phyloP scores from a whole-genome alignment of 208 protist species.

The Crithidia fasciculata region DNA sequence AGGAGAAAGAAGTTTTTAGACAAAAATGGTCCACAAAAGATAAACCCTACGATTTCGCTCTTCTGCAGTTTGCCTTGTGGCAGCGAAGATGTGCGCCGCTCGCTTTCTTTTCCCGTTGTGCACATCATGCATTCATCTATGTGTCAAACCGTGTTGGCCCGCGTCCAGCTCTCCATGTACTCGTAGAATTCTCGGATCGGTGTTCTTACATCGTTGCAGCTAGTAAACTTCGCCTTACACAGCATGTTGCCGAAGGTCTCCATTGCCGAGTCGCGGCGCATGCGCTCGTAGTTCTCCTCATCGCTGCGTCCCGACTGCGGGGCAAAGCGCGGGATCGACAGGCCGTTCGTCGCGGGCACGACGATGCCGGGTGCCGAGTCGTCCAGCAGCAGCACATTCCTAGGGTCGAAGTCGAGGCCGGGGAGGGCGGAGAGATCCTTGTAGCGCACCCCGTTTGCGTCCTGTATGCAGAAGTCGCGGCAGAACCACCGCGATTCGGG shows the following conservation, averaged over 20 bases:
- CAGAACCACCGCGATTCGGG: constrained; percentile 53
- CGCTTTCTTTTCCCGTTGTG: no score
- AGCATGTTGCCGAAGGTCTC: constrained; percentile 44
- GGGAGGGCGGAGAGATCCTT: constrained; percentile 60
- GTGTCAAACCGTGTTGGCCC: constrained; percentile 3
- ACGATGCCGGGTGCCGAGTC: constrained; percentile 68
- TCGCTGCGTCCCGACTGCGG: constrained; percentile 33
- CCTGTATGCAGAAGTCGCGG: constrained; percentile 47
- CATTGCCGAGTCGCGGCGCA: constrained; percentile 31
- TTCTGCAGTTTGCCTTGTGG: no score
- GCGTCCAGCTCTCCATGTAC: constrained; percentile 24
- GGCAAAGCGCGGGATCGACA: constrained; percentile 70
- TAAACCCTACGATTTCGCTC: no score
- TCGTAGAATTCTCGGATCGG: constrained; percentile 39
- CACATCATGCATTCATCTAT: not conserved
- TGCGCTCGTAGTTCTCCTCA: constrained; percentile 40
- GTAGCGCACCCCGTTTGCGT: constrained; percentile 33
- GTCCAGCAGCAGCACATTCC: constrained; percentile 64
- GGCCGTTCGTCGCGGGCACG: constrained; percentile 54
- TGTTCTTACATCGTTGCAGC: constrained; percentile 44
- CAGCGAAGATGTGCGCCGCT: no score
- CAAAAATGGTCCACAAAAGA: no score
- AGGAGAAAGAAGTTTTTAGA: not conserved
- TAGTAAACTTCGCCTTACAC: constrained; percentile 33
- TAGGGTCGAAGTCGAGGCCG: constrained; percentile 36